Base-by-base conservation (phyloP, 2,329 filamentous ascomycete species). In the Bipolaris cookei region DNA sequence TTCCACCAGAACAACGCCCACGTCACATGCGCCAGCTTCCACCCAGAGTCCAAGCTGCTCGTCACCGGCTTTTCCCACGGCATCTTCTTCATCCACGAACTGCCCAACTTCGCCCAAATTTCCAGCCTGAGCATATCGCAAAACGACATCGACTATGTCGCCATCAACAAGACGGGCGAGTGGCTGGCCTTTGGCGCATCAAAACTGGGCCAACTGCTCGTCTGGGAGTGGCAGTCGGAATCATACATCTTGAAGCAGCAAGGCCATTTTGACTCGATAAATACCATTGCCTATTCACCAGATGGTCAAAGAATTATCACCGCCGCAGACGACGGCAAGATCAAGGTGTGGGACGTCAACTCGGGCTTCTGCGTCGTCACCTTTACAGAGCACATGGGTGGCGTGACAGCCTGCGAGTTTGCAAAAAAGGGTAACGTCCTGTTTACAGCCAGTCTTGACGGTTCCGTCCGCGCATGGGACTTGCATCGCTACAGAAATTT, bases 161-260 rank as follows among this genome's bases (percentile, higher is more conserved):
- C 92, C 0, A 92, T 97, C 72, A 99, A 98, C 79, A 90, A 91
- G 75, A 91, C 89, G 30, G 95, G 95, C 50, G 94, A 98, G 79
- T 99, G 95, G 95, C 81, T 99, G 20, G 96, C 96, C 0, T 97
- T 99, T 75, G 95, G 94, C 13, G 95, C 96, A 0, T 96, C 95
- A 1, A 96, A 96, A 69, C 84, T 97, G 4, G 96, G 96, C 0
- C 95, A 99, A 74, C 82, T 99, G n/a, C 81, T 99, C 3, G 95
- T 99, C 3, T 99, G 95, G 95, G 95, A 99, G 76, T 99, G 96
- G 93, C 94, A 98, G 74, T 99, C 95, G 0, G 96, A 99, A 77
- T 98, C 94, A 5, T 99, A 99, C 76, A 96, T 99, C 56, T 82
- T 99, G 45, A 99, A 99, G 78, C 95, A 99, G 73, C 95, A 98